Evolutionary conservation across 2,329 filamentous ascomycete species (phyloP).

Genomic region (Neodidymelliopsis sp.): DNA sequence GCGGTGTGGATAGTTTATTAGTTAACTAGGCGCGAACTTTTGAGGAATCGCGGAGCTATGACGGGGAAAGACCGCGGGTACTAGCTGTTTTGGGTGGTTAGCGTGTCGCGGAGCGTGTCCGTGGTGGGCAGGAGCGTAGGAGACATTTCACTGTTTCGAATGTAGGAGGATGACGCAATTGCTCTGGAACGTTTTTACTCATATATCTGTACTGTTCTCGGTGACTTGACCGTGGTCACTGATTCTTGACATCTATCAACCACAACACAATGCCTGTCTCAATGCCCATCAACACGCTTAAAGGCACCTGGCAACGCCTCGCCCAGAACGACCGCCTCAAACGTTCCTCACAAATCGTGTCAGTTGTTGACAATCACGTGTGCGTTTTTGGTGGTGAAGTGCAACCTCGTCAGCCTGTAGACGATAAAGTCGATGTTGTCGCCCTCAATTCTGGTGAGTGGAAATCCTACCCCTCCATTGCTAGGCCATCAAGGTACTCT

Average conservation of each 20-base stretch:
- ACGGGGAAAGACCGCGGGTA: slow-evolving; percentile 8
- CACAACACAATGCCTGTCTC: slow-evolving; percentile 30
- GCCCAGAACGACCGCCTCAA: slow-evolving; percentile 57
- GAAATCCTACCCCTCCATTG: slow-evolving; percentile 8
- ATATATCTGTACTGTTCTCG: no score
- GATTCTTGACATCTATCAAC: not conserved
- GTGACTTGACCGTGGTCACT: not conserved
- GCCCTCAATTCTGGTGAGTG: slow-evolving; percentile 52
- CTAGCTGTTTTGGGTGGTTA: slow-evolving; percentile 17
- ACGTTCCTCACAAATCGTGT: slow-evolving; percentile 77
- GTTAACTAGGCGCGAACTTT: slow-evolving; percentile 22
- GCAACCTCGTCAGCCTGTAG: slow-evolving; percentile 69
- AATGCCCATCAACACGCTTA: slow-evolving; percentile 36
- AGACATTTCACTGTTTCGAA: slow-evolving; percentile 8
- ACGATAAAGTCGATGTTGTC: slow-evolving; percentile 75
- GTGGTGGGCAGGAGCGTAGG: slow-evolving; percentile 4
- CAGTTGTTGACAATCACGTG: slow-evolving; percentile 64
- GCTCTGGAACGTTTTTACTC: no score
- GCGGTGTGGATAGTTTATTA: slow-evolving; percentile 8
- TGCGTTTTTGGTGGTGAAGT: slow-evolving; percentile 83
- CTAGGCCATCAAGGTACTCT: slow-evolving; percentile 29
- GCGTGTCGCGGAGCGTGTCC: slow-evolving; percentile 16
- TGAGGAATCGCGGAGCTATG: slow-evolving; percentile 13
- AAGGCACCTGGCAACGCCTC: slow-evolving; percentile 49
- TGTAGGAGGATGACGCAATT: slow-evolving; percentile 18